Evolutionary conservation across 1,139 yeast species (phyloP).

Genomic region (Yamadazyma triangularis): DNA sequence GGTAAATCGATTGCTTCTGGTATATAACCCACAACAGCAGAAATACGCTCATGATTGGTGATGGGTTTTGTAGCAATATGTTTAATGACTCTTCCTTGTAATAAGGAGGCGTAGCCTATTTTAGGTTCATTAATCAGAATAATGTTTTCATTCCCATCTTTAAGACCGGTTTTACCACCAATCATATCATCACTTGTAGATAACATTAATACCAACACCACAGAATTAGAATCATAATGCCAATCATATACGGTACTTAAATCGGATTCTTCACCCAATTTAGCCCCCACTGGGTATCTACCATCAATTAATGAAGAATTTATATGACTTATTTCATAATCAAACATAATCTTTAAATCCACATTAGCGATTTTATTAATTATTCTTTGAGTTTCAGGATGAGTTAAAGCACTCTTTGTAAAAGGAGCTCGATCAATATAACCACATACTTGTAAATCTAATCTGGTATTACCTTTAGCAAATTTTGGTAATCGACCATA

Average conservation of each 20-base stretch:
- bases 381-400: conserved; percentile 17
- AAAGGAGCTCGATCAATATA: conserved; percentile 23
- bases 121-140: conserved; percentile 28
- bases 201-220: conserved; percentile 28
- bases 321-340: conserved; percentile 24
- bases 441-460: conserved; percentile 30
- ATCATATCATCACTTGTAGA: conserved; percentile 24
- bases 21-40: conserved; percentile 41
- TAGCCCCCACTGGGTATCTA: conserved; percentile 12
- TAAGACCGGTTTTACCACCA: conserved; percentile 31
- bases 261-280: conserved; percentile 8
- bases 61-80: conserved; percentile 31
- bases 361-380: conserved; percentile 20
- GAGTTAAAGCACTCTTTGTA: conserved; percentile 18
- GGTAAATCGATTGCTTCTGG: conserved; percentile 32
- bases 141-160: conserved; percentile 24
- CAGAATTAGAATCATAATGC: conserved; percentile 28
- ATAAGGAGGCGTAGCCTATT: conserved; percentile 27
- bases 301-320: conserved; percentile 25
- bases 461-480: conserved; percentile 18
- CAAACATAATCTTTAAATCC: conserved; percentile 19
- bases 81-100: conserved; percentile 30
- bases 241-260: conserved; percentile 16
- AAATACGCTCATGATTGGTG: conserved; percentile 27
- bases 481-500: conserved; percentile 24